Percentiles rank a stretch among this genome's conserved stretches.
These are phyloP conservation scores for Tetradesmus lagerheimii DNA, from an alignment of 139 green algal genomes.

Conservation along the genomic window DNA sequence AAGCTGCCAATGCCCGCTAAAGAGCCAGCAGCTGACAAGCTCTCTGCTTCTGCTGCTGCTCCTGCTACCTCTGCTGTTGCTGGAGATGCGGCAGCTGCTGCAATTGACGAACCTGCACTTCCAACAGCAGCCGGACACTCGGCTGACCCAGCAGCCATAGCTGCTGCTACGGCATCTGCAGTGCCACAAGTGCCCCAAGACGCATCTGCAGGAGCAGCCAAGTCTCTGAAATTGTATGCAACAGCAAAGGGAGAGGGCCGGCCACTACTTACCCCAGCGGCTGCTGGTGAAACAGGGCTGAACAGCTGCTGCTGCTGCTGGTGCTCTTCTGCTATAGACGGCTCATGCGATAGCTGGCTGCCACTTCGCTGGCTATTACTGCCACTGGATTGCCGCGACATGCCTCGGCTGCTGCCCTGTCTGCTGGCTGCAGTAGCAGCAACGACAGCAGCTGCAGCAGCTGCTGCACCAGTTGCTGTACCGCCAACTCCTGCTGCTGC, in stretches of 20 bases:
- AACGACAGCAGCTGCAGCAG: not conserved
- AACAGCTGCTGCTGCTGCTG: not conserved
- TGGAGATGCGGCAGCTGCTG: not conserved
- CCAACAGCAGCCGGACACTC: not conserved
- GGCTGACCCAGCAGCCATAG: not conserved
- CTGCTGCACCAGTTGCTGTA: not conserved
- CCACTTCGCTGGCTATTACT: not conserved
- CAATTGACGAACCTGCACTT: not conserved
- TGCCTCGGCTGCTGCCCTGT: not conserved
- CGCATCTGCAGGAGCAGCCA: not conserved
- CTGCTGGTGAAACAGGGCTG: not conserved
- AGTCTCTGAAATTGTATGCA: not conserved
- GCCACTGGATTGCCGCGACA: not conserved
- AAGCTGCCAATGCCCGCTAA: not conserved
- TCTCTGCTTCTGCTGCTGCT: not conserved
- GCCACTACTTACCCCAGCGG: not conserved
- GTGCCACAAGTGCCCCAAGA: not conserved
- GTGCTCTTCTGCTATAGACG: not conserved
- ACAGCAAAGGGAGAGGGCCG: not conserved
- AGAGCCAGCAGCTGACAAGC: not conserved
- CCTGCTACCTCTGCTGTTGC: not conserved
- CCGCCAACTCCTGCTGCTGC: not conserved
- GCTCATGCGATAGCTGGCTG: not conserved
- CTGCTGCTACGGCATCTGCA: not conserved
- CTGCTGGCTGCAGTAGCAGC: not conserved